Percentiles rank a stretch among this genome's conserved stretches.
Conservation (phyloP, 176 grass and related monocot genomes). For the Dendrocalamus sinicus region DNA sequence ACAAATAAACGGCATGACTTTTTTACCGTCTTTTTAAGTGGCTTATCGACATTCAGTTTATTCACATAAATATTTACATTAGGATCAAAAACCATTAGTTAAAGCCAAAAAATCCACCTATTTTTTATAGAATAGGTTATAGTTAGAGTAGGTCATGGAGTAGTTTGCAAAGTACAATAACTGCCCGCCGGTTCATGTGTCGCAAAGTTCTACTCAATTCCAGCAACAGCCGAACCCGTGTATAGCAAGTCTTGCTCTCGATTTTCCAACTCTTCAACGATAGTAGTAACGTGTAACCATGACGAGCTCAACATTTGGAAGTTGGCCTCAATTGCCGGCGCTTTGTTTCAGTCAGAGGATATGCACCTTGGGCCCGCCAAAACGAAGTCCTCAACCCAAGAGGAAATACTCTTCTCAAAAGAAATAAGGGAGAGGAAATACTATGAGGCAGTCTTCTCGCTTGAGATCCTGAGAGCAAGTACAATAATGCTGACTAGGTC, state of each 20-base stretch:
- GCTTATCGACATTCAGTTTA: no score
- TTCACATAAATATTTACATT: no score
- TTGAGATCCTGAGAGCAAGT: constrained; percentile 27
- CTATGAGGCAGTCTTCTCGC: neutral
- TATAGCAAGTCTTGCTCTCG: constrained; percentile 33
- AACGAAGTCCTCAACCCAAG: neutral
- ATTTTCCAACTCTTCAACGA: constrained; percentile 24
- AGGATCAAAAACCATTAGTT: no score
- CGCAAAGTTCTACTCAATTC: constrained; percentile 1
- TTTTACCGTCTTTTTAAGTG: no score
- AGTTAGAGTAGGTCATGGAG: constrained; percentile 15
- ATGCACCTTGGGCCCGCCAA: neutral
- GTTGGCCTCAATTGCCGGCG: neutral
- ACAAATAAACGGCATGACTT: no score
- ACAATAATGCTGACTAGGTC: no score
- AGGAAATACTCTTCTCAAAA: neutral
- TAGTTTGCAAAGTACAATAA: constrained; percentile 26
- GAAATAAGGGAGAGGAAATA: neutral
- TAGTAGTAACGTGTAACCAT: neutral
- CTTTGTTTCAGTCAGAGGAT: constrained; percentile 21
- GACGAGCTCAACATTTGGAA: neutral
- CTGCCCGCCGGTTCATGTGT: constrained; percentile 14
- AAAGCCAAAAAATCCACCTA: no score
- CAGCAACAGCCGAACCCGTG: constrained; percentile 27
- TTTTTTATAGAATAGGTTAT: neutral